Evolutionary conservation across 2,329 filamentous ascomycete species (phyloP).

Genomic region (Alternaria viburni): DNA sequence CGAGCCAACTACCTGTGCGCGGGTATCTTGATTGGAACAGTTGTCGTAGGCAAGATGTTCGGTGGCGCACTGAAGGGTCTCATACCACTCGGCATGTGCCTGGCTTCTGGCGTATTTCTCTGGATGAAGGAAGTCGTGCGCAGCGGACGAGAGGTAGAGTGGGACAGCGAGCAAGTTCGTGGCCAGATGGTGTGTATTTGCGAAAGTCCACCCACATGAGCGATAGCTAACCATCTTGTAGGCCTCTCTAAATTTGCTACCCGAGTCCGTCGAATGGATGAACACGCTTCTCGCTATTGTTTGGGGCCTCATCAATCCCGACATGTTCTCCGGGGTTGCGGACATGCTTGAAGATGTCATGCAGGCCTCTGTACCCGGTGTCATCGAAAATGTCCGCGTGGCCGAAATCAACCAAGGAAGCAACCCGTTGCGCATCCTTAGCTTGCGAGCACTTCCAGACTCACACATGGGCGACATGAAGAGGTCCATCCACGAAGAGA

Average conservation of each 20-base stretch:
- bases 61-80: slow-evolving; percentile 79
- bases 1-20: slow-evolving; percentile 73
- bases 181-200: slow-evolving; percentile 70
- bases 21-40: slow-evolving; percentile 73
- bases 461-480: slow-evolving; percentile 81
- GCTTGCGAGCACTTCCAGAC: slow-evolving; percentile 84
- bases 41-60: slow-evolving; percentile 79
- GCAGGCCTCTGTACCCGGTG: slow-evolving; percentile 88
- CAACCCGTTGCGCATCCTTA: slow-evolving; percentile 88
- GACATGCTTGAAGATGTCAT: slow-evolving; percentile 95
- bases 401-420: slow-evolving; percentile 93
- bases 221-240: slow-evolving; percentile 32
- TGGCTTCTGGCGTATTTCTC: slow-evolving; percentile 80
- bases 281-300: slow-evolving; percentile 84
- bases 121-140: slow-evolving; percentile 89
- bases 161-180: slow-evolving; percentile 83
- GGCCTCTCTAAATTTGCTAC: slow-evolving; percentile 85
- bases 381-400: slow-evolving; percentile 94
- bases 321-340: slow-evolving; percentile 91
- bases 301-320: slow-evolving; percentile 92
- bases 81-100: slow-evolving; percentile 72
- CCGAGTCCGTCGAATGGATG: slow-evolving; percentile 92
- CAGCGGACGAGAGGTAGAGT: slow-evolving; percentile 83
- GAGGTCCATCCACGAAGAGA: slow-evolving; percentile 77
- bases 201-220: neutral